Evolutionary conservation across 768 basidiomycete genomes (phyloP), one percentile per base, ranked within the genome.

Genomic region (Exsudoporus frostii): DNA sequence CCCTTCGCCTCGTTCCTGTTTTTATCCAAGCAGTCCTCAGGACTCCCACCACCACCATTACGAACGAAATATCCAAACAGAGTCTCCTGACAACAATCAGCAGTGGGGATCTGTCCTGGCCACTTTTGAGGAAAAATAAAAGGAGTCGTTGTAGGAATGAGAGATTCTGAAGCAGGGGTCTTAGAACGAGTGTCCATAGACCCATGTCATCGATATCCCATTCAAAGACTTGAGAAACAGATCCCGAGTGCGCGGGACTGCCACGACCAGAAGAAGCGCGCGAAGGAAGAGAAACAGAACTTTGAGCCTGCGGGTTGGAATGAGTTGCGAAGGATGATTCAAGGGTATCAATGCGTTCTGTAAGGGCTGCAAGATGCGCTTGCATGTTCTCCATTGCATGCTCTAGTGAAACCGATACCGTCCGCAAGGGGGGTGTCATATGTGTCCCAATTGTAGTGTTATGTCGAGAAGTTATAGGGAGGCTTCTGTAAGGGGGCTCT

Each of bases 141-240:
- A 80, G 68, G 37, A 88, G 60, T 33, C 77, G 73, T 38, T 76
- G 79, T 36, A 89, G 57, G 22, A 68, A 67, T 11, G 74, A 73
- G 14, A 84, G 54, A 20, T 79, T 76, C 29, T 76, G 76, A n/a
- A 79, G 70, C 13, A 90, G 48, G 10, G 89, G 89, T 54, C 79
- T 82, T 7, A 90, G 71, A 15, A 91, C 73, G 41, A 86, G 60
- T 7, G 90, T 81, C 91, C 91, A 93, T 74, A 92, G 79, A 43
- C 91, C 91, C 65, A 92, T 74, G 65, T 92, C 88, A 45, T 89
- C 80, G n/a, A 88, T 63, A 64, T 90, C 86, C 85, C 86, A 89
- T 19, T 76, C 69, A 30, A 70, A 68, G 11, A 33, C 54, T 30
- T 67, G 70, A 50, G 54, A 29, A 30, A 49, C 46, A 9, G 53